Evolutionary conservation across 2,329 filamentous ascomycete genomes (phyloP), one percentile per base, ranked within the genome.

Genomic region (Cordyceps cicadae): DNA sequence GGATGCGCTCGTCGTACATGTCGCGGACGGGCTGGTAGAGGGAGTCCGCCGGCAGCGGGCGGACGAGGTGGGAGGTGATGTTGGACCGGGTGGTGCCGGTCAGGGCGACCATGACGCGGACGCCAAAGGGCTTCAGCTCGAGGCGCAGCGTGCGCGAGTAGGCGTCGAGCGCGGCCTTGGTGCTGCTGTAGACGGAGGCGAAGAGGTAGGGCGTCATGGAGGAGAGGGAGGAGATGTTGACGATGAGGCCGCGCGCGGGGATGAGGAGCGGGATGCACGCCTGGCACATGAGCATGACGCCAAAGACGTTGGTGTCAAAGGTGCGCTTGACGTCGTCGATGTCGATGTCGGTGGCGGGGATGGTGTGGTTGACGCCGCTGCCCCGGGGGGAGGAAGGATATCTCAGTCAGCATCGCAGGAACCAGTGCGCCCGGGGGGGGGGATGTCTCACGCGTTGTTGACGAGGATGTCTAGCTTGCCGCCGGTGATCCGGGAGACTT

Each of bases 271-370:
- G 72, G 7, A 75, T 70, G 65, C 84, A 84, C 34, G 76, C 73
- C 65, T 81, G 74, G 57, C 76, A 77, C 74, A 81, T 81, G 67
- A 79, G 75, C 79, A 85, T 83, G 64, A 80, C 76, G 48, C 79
- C 79, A 63, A 85, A 82, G 41, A 84, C 79, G 64, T 84, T 85
- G 64, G 79, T 77, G 68, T 84, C 81, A 58, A 81, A 84, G 1
- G 79, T 81, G 62, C 72, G 69, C 61, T 80, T 80, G 5, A 81
- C 79, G 54, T 83, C 80, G 52, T 78, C 75, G 8, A 84, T 67
- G 50, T 80, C 75, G 54, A 81, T 76, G 66, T 84, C 81, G 0
- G 79, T 74, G 1, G 80, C 79, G 0, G 81, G 79, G 53, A 80
- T 77, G 14, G 76, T 79, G 67, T 81, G 77, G 2, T 77, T 79